Conservation (phyloP, 73 alveolate genomes). For the Symbiodinium pilosum region DNA sequence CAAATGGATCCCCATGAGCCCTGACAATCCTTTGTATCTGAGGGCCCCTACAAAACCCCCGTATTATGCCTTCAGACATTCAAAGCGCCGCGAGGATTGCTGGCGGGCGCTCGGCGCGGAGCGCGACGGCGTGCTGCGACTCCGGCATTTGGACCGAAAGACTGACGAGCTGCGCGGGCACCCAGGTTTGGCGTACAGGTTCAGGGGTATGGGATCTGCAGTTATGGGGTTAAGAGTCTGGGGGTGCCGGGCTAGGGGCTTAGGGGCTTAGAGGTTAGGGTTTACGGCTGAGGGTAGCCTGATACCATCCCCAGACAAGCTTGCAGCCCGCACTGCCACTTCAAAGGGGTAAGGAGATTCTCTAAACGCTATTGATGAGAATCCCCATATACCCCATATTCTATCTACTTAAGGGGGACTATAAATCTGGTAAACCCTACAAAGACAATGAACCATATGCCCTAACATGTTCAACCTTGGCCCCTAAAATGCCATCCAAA, state of each 20-base stretch:
- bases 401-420: no score
- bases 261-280: neutral
- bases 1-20: neutral
- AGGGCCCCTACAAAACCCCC: no score
- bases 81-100: constrained; percentile 60
- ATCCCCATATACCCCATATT: no score
- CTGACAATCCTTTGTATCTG: neutral
- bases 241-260: neutral
- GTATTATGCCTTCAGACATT: no score
- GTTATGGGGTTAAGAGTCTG: neutral
- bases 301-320: no score
- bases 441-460: no score
- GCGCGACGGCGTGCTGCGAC: constrained; percentile 90
- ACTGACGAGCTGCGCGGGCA: constrained; percentile 38
- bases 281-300: neutral
- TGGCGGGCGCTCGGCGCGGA: constrained; percentile 86
- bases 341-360: no score
- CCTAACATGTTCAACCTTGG: no score
- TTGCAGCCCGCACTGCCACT: no score
- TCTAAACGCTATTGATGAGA: no score
- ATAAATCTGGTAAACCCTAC: no score
- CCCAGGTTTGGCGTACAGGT: neutral
- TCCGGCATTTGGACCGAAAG: constrained; percentile 48
- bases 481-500: no score
- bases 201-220: neutral